Evolutionary conservation across 345 rosid species (phyloP), one percentile per base, ranked within the genome.

Genomic region (Rhodomyrtus tomentosa): DNA sequence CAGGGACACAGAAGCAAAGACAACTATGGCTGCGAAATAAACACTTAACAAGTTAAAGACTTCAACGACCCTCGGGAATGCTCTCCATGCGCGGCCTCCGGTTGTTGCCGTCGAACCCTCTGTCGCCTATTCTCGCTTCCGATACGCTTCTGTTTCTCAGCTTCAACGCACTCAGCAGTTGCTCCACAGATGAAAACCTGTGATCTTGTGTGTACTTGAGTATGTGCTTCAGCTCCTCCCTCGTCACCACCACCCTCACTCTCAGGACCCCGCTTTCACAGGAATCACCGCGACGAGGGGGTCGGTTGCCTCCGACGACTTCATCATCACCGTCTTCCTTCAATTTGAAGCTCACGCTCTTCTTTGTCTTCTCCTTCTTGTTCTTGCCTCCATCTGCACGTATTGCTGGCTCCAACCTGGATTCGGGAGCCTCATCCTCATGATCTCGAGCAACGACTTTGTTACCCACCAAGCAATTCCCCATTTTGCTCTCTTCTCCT

Each of bases 31-130:
- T 45, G 52, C 18, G 22, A 51, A 13, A 20, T 13, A 10, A 52
- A 84, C 40, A 29, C 10, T 12, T 12, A 50, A 48, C 29, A 10
- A 29, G 42, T 10, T 20, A n/a, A n/a, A 15, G 24, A 40, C 76
- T 42, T 84, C 42, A 85, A 84, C 86, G 89, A 42, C 90, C 89
- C 83, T 94, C 96, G 1, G 95, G 96, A 83, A 94, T 94, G 88
- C 91, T 91, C 84, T 91, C 95, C 86, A 94, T 87, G 59, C 86
- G 80, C 16, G 93, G 96, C 88, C 91, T 94, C 96, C 94, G 92
- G 24, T 50, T 82, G 29, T 83, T 38, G 32, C 32, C 38, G 18
- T 27, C 88, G 3, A 51, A 82, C 29, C 73, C 68, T 18, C 45
- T 68, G 13, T 83, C 29, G 21, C 25, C 82, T 49, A 82, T 55